A percentile compares a stretch with the other conserved stretches of the same genome.
These are phyloP conservation scores for Cladosporium sp. DNA, from an alignment of 2,329 filamentous ascomycete species.

Conservation along the genomic window DNA sequence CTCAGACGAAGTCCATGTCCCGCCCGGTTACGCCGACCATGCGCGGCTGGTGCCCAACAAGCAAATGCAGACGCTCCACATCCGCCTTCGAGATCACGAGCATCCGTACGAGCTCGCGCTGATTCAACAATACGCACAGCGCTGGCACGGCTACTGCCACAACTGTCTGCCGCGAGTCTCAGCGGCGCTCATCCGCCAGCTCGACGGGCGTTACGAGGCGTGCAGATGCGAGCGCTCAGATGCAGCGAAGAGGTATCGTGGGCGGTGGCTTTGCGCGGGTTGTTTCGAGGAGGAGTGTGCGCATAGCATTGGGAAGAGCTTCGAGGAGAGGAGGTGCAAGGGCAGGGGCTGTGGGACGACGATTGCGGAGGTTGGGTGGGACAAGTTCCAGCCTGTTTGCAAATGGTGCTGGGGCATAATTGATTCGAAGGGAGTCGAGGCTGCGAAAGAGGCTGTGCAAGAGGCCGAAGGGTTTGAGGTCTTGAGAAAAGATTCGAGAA, in stretches of 20 bases:
- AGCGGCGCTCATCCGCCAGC: neutral
- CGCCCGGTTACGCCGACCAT: neutral
- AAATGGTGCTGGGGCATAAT: constrained; percentile 10
- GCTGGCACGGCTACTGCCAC: constrained; percentile 13
- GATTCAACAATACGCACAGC: neutral
- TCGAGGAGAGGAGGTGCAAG: neutral
- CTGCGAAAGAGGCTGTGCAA: constrained; percentile 1
- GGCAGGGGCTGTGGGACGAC: neutral
- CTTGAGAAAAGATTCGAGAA: neutral
- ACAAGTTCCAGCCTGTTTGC: constrained; percentile 7
- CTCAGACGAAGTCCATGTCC: constrained; percentile 4
- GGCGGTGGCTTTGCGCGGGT: neutral
- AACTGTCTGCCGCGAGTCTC: constrained; percentile 7
- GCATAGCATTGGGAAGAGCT: neutral
- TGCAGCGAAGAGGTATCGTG: constrained; percentile 2
- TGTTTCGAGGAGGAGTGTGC: constrained; percentile 4
- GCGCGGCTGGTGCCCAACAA: neutral
- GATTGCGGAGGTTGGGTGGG: constrained; percentile 8
- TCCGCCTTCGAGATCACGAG: constrained; percentile 11
- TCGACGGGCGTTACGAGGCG: constrained; percentile 5
- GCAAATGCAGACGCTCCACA: constrained; percentile 7
- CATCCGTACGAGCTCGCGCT: neutral
- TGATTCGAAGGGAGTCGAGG: constrained; percentile 4
- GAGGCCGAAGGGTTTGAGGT: constrained; percentile 1
- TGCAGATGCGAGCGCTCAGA: constrained; percentile 1